Evolutionary conservation across 257 asterid genomes (phyloP).

Genomic region (Solanum phureja): DNA sequence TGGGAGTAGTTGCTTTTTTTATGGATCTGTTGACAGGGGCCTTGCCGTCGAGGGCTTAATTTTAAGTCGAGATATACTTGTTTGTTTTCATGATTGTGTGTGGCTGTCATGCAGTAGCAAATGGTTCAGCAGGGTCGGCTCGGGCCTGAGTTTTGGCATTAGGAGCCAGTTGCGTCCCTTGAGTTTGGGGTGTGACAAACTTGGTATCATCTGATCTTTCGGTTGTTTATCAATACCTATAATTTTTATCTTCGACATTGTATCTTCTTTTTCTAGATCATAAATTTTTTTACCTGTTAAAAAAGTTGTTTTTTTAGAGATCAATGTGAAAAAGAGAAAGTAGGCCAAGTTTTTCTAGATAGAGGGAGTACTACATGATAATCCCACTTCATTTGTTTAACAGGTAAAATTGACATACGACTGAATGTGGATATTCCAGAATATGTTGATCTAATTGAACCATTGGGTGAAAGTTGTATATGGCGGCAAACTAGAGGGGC

Average conservation of each 20-base stretch:
- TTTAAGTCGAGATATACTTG: no score
- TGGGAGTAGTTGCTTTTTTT: no score
- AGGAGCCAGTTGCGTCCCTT: no score
- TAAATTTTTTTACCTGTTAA: neutral
- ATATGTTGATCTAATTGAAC: constrained; percentile 57
- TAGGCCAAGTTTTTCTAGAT: neutral
- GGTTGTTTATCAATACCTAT: neutral
- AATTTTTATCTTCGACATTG: neutral
- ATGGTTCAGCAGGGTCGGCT: no score
- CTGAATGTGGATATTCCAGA: constrained; percentile 51
- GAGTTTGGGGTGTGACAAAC: no score
- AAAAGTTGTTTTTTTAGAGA: neutral
- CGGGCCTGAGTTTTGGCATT: no score
- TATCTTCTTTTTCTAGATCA: neutral
- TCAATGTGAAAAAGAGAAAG: neutral
- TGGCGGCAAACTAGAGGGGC: constrained; percentile 94
- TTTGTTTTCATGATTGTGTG: no score
- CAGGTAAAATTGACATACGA: constrained; percentile 61
- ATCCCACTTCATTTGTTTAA: neutral
- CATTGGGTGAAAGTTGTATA: constrained; percentile 54
- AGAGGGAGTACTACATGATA: neutral
- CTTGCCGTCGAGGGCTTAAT: no score
- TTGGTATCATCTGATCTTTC: neutral
- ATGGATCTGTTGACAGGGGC: no score
- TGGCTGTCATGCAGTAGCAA: no score